Percentiles rank a stretch among this genome's conserved stretches.
Conservation (phyloP, 2,329 filamentous ascomycete species). For the Pseudocercospora fuligena region DNA sequence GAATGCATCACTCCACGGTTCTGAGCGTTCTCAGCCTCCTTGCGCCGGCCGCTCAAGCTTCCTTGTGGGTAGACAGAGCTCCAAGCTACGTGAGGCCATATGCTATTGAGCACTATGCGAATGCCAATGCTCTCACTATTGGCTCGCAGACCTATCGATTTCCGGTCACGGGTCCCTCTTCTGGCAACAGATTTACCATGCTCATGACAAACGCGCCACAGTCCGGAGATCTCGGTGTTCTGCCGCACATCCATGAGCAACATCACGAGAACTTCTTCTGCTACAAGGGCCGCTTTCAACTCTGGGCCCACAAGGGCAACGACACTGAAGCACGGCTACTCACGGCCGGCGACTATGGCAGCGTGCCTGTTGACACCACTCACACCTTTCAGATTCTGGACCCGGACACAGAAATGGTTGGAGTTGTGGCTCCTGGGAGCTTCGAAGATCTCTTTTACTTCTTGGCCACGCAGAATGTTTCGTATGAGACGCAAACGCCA, state of each 20-base stretch:
- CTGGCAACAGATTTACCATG: constrained; percentile 15
- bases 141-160: constrained; percentile 16
- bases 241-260: constrained; percentile 16
- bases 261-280: constrained; percentile 21
- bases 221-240: constrained; percentile 10
- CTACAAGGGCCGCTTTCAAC: constrained; percentile 46
- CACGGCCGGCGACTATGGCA: constrained; percentile 53
- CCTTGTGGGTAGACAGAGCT: constrained; percentile 14
- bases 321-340: constrained; percentile 46
- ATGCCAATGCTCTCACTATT: constrained; percentile 16
- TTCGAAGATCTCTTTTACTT: constrained; percentile 50
- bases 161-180: constrained; percentile 13
- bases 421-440: constrained; percentile 54
- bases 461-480: constrained; percentile 44
- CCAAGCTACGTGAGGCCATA: constrained; percentile 13
- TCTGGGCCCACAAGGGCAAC: constrained; percentile 50
- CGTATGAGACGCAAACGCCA: constrained; percentile 43
- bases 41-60: not conserved
- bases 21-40: not conserved
- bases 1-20: not conserved
- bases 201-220: constrained; percentile 10
- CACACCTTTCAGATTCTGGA: constrained; percentile 57
- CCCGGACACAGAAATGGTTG: constrained; percentile 54
- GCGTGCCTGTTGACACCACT: constrained; percentile 51
- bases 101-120: constrained; percentile 16